Conservation (phyloP, 129 eudicot species). For the Pulicaria dysenterica region DNA sequence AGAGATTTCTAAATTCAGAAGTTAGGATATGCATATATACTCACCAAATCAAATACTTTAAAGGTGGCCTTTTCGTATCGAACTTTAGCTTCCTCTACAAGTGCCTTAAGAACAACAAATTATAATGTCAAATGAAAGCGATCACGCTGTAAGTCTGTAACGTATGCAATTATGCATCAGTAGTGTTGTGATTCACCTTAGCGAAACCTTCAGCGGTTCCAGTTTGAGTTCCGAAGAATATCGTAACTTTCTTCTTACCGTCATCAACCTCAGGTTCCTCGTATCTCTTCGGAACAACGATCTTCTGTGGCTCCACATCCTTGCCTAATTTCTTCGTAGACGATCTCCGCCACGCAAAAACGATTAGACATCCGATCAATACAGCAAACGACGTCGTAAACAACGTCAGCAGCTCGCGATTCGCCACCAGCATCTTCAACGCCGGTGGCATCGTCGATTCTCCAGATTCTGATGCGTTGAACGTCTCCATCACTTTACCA, state of each 20-base stretch:
- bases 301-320: conserved; percentile 32
- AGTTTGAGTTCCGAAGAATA: conserved; percentile 89
- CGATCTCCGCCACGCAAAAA: conserved; percentile 67
- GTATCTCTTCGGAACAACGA: conserved; percentile 42
- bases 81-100: conserved; percentile 87
- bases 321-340: conserved; percentile 42
- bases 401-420: conserved; percentile 55
- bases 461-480: conserved; percentile 42
- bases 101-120: conserved; percentile 51
- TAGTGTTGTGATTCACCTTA: conserved; percentile 49
- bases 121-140: not conserved
- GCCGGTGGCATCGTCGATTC: conserved; percentile 32
- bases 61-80: conserved; percentile 85
- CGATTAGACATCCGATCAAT: conserved; percentile 60
- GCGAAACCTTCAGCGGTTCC: conserved; percentile 99
- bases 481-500: conserved; percentile 42
- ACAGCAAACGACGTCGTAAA: conserved; percentile 74
- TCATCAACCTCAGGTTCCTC: conserved; percentile 67
- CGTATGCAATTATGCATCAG: not conserved
- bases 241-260: conserved; percentile 73
- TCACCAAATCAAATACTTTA: conserved; percentile 80
- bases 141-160: not conserved
- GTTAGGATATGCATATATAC: conserved; percentile 19
- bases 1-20: conserved; percentile 8
- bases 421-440: conserved; percentile 44